Evolutionary conservation across 192 early-diverging fungal species (phyloP).

Genomic region (Podila horticola): DNA sequence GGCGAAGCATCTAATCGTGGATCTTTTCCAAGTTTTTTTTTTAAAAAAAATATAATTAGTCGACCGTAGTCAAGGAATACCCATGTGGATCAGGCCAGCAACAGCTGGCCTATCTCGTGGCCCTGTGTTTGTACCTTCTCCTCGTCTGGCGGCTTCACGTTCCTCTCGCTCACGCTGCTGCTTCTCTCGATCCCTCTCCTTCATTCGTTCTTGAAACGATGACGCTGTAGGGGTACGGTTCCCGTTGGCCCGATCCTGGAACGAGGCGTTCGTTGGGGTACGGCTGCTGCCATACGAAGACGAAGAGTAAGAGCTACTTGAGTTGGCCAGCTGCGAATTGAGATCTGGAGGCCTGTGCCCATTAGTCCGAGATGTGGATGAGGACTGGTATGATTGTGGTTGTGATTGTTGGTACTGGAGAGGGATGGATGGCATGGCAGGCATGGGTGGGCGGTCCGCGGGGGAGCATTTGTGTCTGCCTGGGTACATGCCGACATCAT

Average conservation of each 20-base stretch:
- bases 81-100: background rate
- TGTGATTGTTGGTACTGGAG: constrained; percentile 27
- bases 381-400: constrained; percentile 13
- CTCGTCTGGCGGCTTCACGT: constrained; percentile 34
- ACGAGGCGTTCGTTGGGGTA: constrained; percentile 22
- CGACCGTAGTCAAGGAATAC: background rate
- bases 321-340: constrained; percentile 6
- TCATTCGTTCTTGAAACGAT: constrained; percentile 44
- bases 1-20: background rate
- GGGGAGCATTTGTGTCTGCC: constrained; percentile 58
- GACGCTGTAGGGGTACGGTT: constrained; percentile 18
- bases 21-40: constrained; percentile 1
- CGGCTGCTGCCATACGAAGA: constrained; percentile 12
- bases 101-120: background rate
- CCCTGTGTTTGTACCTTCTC: constrained; percentile 21
- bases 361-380: constrained; percentile 16
- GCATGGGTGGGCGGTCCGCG: constrained; percentile 32
- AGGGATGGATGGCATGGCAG: constrained; percentile 48
- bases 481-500: constrained; percentile 72
- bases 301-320: background rate
- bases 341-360: constrained; percentile 28
- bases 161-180: constrained; percentile 39
- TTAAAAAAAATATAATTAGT: background rate
- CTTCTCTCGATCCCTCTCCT: constrained; percentile 43
- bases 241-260: constrained; percentile 25